Percentiles rank a stretch among this genome's conserved stretches.
Conservation (phyloP, 1,139 yeast species). For the Magnusiomyces tetraspermus region DNA sequence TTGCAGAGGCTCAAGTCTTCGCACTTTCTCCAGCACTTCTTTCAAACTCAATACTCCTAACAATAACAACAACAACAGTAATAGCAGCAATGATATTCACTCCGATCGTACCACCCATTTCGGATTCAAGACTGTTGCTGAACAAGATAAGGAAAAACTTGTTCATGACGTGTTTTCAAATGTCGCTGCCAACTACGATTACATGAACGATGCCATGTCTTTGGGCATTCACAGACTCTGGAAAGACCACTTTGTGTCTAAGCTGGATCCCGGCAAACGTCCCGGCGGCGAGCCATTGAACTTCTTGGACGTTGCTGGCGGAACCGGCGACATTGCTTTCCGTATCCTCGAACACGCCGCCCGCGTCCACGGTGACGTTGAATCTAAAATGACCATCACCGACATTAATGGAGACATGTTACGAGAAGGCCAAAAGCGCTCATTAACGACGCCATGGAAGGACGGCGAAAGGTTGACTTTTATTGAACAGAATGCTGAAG, state of each 20-base stretch:
- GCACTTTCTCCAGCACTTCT: neutral
- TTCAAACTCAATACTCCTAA: neutral
- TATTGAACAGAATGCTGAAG: constrained; percentile 88
- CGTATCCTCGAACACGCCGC: constrained; percentile 90
- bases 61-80: too few relatives aligned
- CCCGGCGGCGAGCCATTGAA: constrained; percentile 79
- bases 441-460: constrained; percentile 39
- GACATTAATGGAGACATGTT: constrained; percentile 96
- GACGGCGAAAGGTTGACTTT: constrained; percentile 57
- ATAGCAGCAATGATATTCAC: neutral
- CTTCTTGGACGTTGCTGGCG: constrained; percentile 96
- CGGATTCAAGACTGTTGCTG: constrained; percentile 80
- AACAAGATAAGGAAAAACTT: constrained; percentile 66
- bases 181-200: constrained; percentile 88
- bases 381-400: constrained; percentile 78
- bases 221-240: constrained; percentile 89
- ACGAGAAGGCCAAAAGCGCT: too few relatives aligned
- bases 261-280: constrained; percentile 87
- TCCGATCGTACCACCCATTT: constrained; percentile 61
- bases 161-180: constrained; percentile 89
- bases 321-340: constrained; percentile 97
- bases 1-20: neutral
- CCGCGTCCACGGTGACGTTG: constrained; percentile 60
- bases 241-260: constrained; percentile 83
- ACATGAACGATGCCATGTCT: constrained; percentile 98